These are phyloP conservation scores for Calonectria ilicicola DNA, from an alignment of 2,329 filamentous ascomycete species.

Conservation along the genomic window DNA sequence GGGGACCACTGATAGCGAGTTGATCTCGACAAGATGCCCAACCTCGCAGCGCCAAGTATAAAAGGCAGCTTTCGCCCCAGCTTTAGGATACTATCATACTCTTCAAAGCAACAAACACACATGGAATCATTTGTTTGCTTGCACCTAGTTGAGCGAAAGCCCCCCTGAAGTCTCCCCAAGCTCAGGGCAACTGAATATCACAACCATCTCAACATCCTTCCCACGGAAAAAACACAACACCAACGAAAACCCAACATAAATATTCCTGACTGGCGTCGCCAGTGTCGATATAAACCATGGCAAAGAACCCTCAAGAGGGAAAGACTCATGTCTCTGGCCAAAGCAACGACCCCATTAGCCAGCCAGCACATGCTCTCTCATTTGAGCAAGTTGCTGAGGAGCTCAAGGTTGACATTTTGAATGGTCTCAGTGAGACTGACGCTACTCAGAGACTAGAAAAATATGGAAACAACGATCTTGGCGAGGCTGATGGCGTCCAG, in stretches of 20 bases:
- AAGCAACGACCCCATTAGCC: conserved; percentile 57
- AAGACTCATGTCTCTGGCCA: conserved; percentile 48
- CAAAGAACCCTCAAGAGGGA: not conserved
- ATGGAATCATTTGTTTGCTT: conserved; percentile 30
- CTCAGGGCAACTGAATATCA: conserved; percentile 45
- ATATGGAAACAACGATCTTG: conserved; percentile 71
- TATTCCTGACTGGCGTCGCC: not conserved
- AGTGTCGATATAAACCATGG: not conserved
- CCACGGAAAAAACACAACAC: not conserved
- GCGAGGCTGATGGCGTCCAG: conserved; percentile 59
- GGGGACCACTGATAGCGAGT: conserved; percentile 21
- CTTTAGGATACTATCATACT: conserved; percentile 2
- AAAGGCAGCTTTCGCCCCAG: conserved; percentile 22
- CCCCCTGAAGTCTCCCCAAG: conserved; percentile 56
- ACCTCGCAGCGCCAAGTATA: conserved; percentile 34
- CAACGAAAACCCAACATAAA: not conserved
- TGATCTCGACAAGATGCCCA: conserved; percentile 9
- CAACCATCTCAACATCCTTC: not conserved
- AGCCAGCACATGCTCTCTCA: conserved; percentile 68
- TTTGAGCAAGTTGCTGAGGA: conserved; percentile 63
- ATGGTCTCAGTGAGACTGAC: conserved; percentile 65
- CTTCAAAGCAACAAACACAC: not conserved
- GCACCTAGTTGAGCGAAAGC: conserved; percentile 35
- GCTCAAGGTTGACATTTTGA: conserved; percentile 63
- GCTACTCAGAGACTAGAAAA: conserved; percentile 63